These are phyloP conservation scores for Tuber umbilicatum DNA, from an alignment of 495 filamentous ascomycete genomes.

Conservation along the genomic window DNA sequence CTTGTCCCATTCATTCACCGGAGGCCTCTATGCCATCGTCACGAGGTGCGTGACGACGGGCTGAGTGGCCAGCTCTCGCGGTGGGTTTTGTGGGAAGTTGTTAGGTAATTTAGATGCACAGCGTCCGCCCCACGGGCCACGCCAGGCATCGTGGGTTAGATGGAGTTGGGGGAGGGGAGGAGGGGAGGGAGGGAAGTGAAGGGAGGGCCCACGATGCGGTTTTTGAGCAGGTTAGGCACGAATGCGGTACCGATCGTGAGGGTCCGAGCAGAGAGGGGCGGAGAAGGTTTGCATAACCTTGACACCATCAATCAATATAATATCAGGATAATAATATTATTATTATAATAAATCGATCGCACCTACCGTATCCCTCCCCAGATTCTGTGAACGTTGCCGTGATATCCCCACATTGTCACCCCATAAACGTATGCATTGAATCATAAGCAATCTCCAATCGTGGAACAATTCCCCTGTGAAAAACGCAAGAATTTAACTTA, in stretches of 20 bases:
- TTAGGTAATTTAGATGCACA: slow-evolving; percentile 2
- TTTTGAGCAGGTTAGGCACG: neutral
- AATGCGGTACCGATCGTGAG: neutral
- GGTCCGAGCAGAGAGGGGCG: neutral
- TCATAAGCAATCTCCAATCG: too few species aligned
- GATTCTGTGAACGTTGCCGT: neutral
- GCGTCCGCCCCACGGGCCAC: neutral
- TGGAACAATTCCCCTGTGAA: too few species aligned
- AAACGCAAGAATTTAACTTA: too few species aligned
- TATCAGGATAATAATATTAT: too few species aligned
- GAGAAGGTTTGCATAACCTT: neutral
- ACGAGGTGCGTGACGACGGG: neutral
- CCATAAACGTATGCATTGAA: neutral
- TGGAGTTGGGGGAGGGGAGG: neutral
- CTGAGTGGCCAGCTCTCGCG: neutral
- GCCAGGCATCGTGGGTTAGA: neutral
- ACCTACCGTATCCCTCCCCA: neutral
- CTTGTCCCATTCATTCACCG: neutral
- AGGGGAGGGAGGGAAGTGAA: neutral
- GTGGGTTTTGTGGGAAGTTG: neutral
- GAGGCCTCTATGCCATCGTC: neutral
- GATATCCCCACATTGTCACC: neutral
- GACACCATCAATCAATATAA: too few species aligned
- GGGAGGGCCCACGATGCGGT: neutral
- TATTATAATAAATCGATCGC: neutral